Conservation (phyloP, 768 basidiomycete genomes). For the Termitomyces sp. region DNA sequence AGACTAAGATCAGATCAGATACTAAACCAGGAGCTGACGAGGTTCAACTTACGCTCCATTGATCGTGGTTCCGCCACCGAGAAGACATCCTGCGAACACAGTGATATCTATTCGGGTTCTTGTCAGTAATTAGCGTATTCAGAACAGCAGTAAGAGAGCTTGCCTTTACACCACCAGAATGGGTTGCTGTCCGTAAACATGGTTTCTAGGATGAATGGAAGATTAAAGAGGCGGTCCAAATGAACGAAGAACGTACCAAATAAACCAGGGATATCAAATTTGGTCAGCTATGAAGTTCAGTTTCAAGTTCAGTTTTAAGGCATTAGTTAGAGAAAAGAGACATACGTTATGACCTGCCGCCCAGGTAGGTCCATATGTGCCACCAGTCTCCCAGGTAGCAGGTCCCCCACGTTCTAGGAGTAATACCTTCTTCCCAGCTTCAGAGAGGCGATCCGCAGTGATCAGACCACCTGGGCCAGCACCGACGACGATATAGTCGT, state of each 20-base stretch:
- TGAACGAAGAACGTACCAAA: slow-evolving; percentile 31
- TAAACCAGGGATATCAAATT: slow-evolving; percentile 63
- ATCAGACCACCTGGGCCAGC: slow-evolving; percentile 59
- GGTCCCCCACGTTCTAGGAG: slow-evolving; percentile 65
- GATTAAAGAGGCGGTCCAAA: no score
- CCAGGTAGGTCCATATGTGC: slow-evolving; percentile 53
- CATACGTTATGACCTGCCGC: slow-evolving; percentile 41
- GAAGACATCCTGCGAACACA: slow-evolving; percentile 60
- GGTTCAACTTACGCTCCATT: slow-evolving; percentile 52
- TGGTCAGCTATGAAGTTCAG: slow-evolving; percentile 44
- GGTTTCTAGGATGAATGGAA: slow-evolving; percentile 34
- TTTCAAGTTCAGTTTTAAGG: not conserved
- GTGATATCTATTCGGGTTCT: slow-evolving; percentile 41
- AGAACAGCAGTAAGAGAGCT: not conserved
- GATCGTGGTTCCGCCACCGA: slow-evolving; percentile 62
- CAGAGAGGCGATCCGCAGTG: slow-evolving; percentile 54
- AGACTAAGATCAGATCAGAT: slow-evolving; percentile 25
- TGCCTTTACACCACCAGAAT: slow-evolving; percentile 67
- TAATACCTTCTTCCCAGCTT: slow-evolving; percentile 61
- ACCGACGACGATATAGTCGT: slow-evolving; percentile 57
- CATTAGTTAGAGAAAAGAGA: not conserved
- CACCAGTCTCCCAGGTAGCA: slow-evolving; percentile 55
- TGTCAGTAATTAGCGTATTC: not conserved
- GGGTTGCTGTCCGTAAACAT: slow-evolving; percentile 57
- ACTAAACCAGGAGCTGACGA: not conserved